A percentile compares a stretch with the other conserved stretches of the same genome.
phyloP scores from a whole-genome alignment of 768 basidiomycete species.

The Clavaria fumosa region DNA sequence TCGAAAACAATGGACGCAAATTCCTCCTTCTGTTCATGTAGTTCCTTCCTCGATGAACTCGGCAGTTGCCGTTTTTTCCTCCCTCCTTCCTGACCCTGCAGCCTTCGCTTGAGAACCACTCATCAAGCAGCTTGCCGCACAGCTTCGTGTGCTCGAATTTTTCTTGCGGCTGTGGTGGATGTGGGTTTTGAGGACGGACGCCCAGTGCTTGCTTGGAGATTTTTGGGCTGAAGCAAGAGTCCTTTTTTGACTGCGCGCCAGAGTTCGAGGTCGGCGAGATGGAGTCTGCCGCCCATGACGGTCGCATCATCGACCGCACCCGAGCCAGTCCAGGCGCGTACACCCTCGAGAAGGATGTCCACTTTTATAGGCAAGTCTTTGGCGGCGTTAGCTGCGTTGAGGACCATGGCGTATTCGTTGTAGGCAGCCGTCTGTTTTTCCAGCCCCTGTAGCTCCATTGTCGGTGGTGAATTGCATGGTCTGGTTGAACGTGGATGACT shows the following conservation, averaged over 20 bases:
- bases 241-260: conserved; percentile 28
- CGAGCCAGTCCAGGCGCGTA: conserved; percentile 23
- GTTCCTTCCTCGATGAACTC: conserved; percentile 21
- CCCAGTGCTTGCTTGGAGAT: conserved; percentile 25
- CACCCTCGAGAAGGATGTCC: conserved; percentile 18
- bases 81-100: conserved; percentile 13
- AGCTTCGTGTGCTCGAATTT: conserved; percentile 27
- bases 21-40: conserved; percentile 26
- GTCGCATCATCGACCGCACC: conserved; percentile 11
- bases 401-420: too few species aligned
- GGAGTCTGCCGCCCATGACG: conserved; percentile 13
- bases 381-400: conserved; percentile 16
- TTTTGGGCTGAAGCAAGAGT: conserved; percentile 24
- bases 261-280: conserved; percentile 18
- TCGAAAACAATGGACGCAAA: conserved; percentile 28
- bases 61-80: conserved; percentile 6
- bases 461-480: too few species aligned
- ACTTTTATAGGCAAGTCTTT: too few species aligned
- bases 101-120: conserved; percentile 30
- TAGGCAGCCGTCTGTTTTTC: too few species aligned
- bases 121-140: conserved; percentile 26
- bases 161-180: conserved; percentile 22
- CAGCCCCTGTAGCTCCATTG: too few species aligned
- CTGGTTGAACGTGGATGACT: too few species aligned
- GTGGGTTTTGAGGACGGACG: conserved; percentile 24